A percentile compares a stretch with the other conserved stretches of the same genome.
phyloP scores from a whole-genome alignment of 805 yeast species.

The Spathaspora girioi region DNA sequence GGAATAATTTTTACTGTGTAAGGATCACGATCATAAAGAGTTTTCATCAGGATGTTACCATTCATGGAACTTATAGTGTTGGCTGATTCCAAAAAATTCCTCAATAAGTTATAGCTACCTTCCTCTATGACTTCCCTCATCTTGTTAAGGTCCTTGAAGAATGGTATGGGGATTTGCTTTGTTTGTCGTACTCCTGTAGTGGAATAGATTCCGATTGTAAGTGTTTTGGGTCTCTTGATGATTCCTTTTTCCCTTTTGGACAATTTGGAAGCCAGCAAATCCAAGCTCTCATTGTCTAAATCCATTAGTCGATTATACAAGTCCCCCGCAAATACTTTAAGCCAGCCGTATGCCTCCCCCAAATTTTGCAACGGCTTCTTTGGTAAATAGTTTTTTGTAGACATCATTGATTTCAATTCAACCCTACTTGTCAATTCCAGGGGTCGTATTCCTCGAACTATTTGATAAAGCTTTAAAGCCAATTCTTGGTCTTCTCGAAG shows the following conservation, averaged over 20 bases:
- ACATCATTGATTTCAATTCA: slow-evolving; percentile 80
- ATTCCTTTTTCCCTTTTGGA: slow-evolving; percentile 19
- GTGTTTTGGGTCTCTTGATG: slow-evolving; percentile 52
- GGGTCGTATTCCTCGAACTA: slow-evolving; percentile 61
- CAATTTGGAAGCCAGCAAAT: slow-evolving; percentile 18
- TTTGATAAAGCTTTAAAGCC: slow-evolving; percentile 52
- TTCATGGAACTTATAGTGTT: slow-evolving; percentile 20
- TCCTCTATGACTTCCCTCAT: slow-evolving; percentile 23
- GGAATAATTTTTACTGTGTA: slow-evolving; percentile 34
- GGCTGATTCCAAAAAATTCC: slow-evolving; percentile 32
- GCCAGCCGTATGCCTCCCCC: slow-evolving; percentile 70
- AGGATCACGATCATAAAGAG: slow-evolving; percentile 12
- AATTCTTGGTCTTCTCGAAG: slow-evolving; percentile 41
- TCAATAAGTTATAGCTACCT: slow-evolving; percentile 35
- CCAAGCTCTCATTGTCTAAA: slow-evolving; percentile 59
- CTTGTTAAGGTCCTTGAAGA: slow-evolving; percentile 34
- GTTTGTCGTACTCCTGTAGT: slow-evolving; percentile 24
- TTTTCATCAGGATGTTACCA: slow-evolving; percentile 14
- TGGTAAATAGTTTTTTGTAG: slow-evolving; percentile 74
- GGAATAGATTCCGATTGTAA: slow-evolving; percentile 37
- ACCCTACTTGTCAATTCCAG: slow-evolving; percentile 56
- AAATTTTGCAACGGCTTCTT: slow-evolving; percentile 46
- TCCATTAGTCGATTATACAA: slow-evolving; percentile 68
- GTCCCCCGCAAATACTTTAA: slow-evolving; percentile 80
- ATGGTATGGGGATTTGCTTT: slow-evolving; percentile 39